Base-by-base conservation (phyloP, 2,329 filamentous ascomycete genomes). In the Calonectria crousiana region DNA sequence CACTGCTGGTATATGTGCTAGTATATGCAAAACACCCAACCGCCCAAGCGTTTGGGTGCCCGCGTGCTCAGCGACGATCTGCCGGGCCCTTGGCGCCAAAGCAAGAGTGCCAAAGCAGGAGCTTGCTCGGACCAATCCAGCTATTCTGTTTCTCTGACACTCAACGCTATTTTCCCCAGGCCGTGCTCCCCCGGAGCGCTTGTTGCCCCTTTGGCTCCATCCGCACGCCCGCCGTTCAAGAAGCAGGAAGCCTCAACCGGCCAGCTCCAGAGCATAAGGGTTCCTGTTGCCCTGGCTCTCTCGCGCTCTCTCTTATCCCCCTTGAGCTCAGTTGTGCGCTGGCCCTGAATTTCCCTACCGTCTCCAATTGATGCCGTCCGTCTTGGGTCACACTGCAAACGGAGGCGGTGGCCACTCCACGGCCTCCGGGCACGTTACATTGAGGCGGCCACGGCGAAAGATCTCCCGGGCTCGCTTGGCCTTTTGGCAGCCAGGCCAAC, bases 401-500 rank as follows among this genome's bases (percentile, higher is more conserved):
- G 62, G 49, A 60, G 69, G 36, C 3, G 28, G 49, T 32, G 62
- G n/a, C n/a, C 6, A 36, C n/a, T 20, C 26, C 32, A 16, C 69
- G n/a, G 16, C 38, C 47, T 41, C 56, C 32, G 30, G 67, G 32
- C 14, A 52, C 60, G 71, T 69, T 66, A 62, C 71, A 73, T 73
- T 56, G 30, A 38, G 32, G 47, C 49, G 53, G 67, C 36, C 23
- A 20, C 51, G 36, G 58, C 20, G 32, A 66, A 49, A 69, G 58
- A 69, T 69, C 56, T 64, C 64, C 71, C 71, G 66, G 66, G 41
- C 49, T 73, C 41, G 66, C 51, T 49, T 34, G 49, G 49, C 34
- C 20, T 28, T 18, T n/a, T n/a, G 6, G 13, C n/a, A 20, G 11
- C 13, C 14, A 23, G 10, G 4, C 36, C 16, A 26, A 32, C 62